Evolutionary conservation across 108 stramenopile genomes (phyloP).

Genomic region (Cyclotella atomus): DNA sequence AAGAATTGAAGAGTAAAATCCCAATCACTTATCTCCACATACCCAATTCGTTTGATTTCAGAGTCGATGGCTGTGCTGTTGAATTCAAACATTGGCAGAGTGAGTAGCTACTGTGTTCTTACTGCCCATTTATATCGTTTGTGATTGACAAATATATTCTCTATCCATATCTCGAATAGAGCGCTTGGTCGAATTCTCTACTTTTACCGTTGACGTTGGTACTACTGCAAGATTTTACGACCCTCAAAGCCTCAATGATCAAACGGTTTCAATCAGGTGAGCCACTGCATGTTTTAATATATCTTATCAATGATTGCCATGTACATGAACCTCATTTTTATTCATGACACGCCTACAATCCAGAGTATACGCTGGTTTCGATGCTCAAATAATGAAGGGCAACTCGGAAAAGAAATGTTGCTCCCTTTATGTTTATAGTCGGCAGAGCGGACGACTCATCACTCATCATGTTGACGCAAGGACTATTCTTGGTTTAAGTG

Average conservation of each 20-base stretch:
- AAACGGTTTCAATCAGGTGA: too few species aligned
- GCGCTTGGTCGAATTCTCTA: constrained; percentile 58
- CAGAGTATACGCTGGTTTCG: constrained; percentile 42
- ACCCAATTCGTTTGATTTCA: constrained; percentile 43
- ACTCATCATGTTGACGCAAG: constrained; percentile 55
- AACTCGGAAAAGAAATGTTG: constrained; percentile 10
- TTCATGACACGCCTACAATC: too few species aligned
- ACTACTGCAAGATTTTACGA: constrained; percentile 14
- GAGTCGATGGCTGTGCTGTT: constrained; percentile 20
- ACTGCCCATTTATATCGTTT: too few species aligned
- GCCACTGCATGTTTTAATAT: too few species aligned
- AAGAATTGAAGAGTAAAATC: constrained; percentile 43
- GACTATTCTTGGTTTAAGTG: constrained; percentile 24
- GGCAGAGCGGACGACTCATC: constrained; percentile 61
- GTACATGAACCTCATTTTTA: too few species aligned
- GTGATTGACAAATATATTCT: too few species aligned
- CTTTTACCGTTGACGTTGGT: constrained; percentile 50
- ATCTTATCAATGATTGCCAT: too few species aligned
- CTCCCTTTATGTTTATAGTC: constrained; percentile 61
- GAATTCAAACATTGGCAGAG: constrained; percentile 49
- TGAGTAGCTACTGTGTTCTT: neutral
- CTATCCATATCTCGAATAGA: constrained; percentile 5
- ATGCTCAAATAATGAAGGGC: constrained; percentile 17
- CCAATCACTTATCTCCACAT: constrained; percentile 67
- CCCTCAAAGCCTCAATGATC: too few species aligned